Evolutionary conservation across 2,329 filamentous ascomycete genomes (phyloP), one percentile per base, ranked within the genome.

Genomic region (Teratosphaeria viscida): DNA sequence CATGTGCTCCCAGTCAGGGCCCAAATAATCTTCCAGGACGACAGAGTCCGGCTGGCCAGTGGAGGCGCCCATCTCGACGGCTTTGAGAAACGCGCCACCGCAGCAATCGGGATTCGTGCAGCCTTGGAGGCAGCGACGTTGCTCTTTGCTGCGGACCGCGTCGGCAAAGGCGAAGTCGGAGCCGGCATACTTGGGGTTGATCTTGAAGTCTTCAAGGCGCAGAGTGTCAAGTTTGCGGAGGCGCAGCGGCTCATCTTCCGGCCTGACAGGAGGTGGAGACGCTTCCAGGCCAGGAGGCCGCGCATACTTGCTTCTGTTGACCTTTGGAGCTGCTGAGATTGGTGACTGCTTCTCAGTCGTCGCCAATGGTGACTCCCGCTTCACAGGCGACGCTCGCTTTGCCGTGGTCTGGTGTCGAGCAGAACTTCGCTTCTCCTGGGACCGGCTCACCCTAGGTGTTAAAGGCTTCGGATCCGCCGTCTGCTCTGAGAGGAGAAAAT

Each of bases 101-200:
- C 90, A 95, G 73, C 92, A 96, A 59, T 85, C 81, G 54, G 85
- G 79, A 57, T 87, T 84, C 2, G 84, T 86, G 70, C 92, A 96
- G 12, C 88, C 89, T 2, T 84, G 81, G 10, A 95, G 77, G 61
- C 83, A 86, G 56, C 85, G 83, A 39, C 90, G 85, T 49, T 87
- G 83, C 10, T 84, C 81, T 63, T 81, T 86, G 58, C 82, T 83
- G 57, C 91, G 85, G 14, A 95, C 82, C 0, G 91, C 86, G 60
- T 92, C 87, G 1, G 81, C 78, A 70, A 85, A 95, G 11, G 90
- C 89, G 72, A 84, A 90, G 58, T 85, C 81, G 1, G 89, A 88
- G 52, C 87, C 81, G 63, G 92, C 92, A 65, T 79, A 81, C 4
- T 77, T 76, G 0, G 89, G 86, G 64, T 96, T 95, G 66, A 94